Evolutionary conservation across 75 land plant species (phyloP), one percentile per base, ranked within the genome.

Genomic region (Cryptomeria japonica): DNA sequence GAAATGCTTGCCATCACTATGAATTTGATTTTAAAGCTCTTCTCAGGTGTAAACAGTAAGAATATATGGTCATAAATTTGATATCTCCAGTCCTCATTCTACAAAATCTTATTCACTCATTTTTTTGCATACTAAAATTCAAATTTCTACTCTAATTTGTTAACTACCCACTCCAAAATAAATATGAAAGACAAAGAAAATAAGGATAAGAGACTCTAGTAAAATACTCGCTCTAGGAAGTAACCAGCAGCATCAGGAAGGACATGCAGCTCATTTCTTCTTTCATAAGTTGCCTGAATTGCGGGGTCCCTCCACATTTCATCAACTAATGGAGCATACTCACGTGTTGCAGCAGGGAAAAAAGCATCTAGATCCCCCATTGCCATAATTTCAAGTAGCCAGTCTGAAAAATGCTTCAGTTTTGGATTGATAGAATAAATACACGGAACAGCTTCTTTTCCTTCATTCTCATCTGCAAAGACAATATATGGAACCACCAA

Each of bases 261-360:
- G 70, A 92, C 90, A 92, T 95, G 96, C 37, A 97, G 94, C 89
- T 97, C 99, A 85, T 92, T 89, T 87, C 89, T 97, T 91, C 99
- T 93, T 85, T 89, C 91, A 75, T 91, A 96, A 51, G 99, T 97
- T 73, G 96, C 98, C 90, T 97, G 97, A 84, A 98, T 93, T 37
- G 99, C 96, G 86, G 96, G 92, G 88, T 97, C 95, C 77, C 77
- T 94, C 99, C 99, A 98, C 88, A 97, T 88, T 85, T 98, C 94
- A 75, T 97, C 95, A 58, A 96, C 97, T 53, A 90, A 77, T 64
- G 96, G 93, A 47, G 99, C 99, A 93, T 97, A 94, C 80, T 96
- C 99, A 49, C 97, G 96, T 79, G 97, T 92, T 80, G 99, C 94
- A 58, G 97, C 96, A 87, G 96, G 96, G 77, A 94, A 93, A 68